These are phyloP conservation scores for Trametes punicea DNA, from an alignment of 768 basidiomycete species.

Conservation along the genomic window DNA sequence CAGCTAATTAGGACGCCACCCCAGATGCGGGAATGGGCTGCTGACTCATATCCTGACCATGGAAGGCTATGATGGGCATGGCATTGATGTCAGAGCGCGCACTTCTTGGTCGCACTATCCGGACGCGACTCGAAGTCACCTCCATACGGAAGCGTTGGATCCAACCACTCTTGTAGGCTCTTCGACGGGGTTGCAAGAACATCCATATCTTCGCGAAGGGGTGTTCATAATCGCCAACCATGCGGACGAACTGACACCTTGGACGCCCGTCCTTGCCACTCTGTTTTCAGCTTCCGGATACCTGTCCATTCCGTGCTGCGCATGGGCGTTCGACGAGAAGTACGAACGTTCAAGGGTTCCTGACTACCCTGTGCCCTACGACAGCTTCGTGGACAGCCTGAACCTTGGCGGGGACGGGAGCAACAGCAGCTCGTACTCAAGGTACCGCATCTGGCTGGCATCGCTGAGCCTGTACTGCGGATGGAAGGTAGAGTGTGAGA, in stretches of 20 bases:
- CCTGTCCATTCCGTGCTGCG: conserved; percentile 86
- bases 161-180: conserved; percentile 40
- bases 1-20: too few species aligned
- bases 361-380: conserved; percentile 22
- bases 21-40: conserved; percentile 91
- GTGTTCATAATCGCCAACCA: conserved; percentile 92
- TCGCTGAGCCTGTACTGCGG: conserved; percentile 68
- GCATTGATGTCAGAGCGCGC: conserved; percentile 83
- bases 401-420: conserved; percentile 62
- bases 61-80: conserved; percentile 83
- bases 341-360: conserved; percentile 49
- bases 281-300: conserved; percentile 60
- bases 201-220: conserved; percentile 39
- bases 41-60: conserved; percentile 81
- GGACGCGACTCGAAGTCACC: conserved; percentile 48
- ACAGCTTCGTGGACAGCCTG: conserved; percentile 38
- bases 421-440: conserved; percentile 67
- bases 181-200: neutral
- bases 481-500: conserved; percentile 86
- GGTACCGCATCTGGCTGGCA: conserved; percentile 87
- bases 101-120: conserved; percentile 85
- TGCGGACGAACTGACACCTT: conserved; percentile 94
- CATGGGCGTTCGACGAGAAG: conserved; percentile 73
- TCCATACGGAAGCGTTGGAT: conserved; percentile 71
- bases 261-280: conserved; percentile 82